A percentile compares a stretch with the other conserved stretches of the same genome.
Conservation (phyloP, 2,329 filamentous ascomycete genomes). For the Fusarium bactridioides region DNA sequence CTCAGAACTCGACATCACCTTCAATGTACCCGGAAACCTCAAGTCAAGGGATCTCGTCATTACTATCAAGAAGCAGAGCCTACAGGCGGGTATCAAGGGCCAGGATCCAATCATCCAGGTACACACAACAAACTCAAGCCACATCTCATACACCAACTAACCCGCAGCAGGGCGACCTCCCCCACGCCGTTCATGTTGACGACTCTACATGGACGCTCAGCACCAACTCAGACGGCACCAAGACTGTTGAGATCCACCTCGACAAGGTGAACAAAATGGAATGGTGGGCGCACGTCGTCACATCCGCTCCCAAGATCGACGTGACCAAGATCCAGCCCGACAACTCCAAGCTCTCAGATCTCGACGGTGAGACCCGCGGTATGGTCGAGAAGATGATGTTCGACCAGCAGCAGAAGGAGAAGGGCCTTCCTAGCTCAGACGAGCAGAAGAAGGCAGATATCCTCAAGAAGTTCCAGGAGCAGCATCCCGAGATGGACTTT, state of each 20-base stretch:
- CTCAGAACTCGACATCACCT: constrained; percentile 81
- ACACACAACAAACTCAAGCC: constrained; percentile 39
- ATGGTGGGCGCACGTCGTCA: constrained; percentile 97
- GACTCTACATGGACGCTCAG: constrained; percentile 96
- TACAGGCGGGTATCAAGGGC: constrained; percentile 87
- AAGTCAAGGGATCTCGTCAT: constrained; percentile 87
- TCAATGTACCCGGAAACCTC: constrained; percentile 80
- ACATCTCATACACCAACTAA: background rate
- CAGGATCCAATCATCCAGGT: constrained; percentile 86
- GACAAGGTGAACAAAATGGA: constrained; percentile 98
- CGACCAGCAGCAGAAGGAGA: constrained; percentile 96
- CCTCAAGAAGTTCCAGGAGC: constrained; percentile 87
- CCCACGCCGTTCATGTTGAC: constrained; percentile 79
- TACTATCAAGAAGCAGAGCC: constrained; percentile 78
- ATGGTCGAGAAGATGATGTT: constrained; percentile 99
- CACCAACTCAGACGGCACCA: constrained; percentile 72
- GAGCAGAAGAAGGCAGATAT: constrained; percentile 96
- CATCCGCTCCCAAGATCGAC: constrained; percentile 87
- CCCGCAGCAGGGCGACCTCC: constrained; percentile 75
- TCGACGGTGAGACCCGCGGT: constrained; percentile 91
- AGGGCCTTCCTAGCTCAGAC: constrained; percentile 86
- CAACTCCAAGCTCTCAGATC: constrained; percentile 87
- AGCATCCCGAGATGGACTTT: constrained; percentile 79
- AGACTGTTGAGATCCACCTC: constrained; percentile 80
- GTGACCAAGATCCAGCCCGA: constrained; percentile 94